A percentile compares a stretch with the other conserved stretches of the same genome.
Evolutionary conservation across 306 rosid genomes (phyloP).

Genomic region (Ochetophila trinervis): DNA sequence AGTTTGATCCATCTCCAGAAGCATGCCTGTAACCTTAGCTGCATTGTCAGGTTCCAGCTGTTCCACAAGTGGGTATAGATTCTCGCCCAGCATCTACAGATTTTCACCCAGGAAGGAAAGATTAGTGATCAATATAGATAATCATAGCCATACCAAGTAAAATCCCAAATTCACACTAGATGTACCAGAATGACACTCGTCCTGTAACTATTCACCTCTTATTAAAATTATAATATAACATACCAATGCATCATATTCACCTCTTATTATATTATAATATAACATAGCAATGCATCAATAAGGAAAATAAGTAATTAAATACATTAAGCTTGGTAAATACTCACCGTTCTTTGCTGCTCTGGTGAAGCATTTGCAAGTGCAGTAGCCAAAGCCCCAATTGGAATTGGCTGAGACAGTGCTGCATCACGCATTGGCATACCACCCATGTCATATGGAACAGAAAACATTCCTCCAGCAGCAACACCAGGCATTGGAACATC

Average conservation of each 20-base stretch:
- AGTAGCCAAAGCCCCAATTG: slow-evolving; percentile 90
- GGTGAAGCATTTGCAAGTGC: slow-evolving; percentile 92
- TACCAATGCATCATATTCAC: no score
- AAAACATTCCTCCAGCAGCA: slow-evolving; percentile 90
- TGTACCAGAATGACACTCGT: neutral
- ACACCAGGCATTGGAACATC: slow-evolving; percentile 92
- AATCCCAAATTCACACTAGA: neutral
- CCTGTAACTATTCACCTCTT: no score
- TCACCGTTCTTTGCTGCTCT: slow-evolving; percentile 96
- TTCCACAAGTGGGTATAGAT: slow-evolving; percentile 95
- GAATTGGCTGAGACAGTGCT: slow-evolving; percentile 69
- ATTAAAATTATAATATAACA: no score
- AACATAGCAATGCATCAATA: no score
- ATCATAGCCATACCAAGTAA: neutral
- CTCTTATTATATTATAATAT: no score
- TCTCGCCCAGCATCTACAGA: slow-evolving; percentile 94
- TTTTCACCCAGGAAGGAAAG: slow-evolving; percentile 13
- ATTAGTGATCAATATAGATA: slow-evolving; percentile 4
- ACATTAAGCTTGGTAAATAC: slow-evolving; percentile 1
- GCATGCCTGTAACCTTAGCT: slow-evolving; percentile 99
- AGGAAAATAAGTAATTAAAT: no score
- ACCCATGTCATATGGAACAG: slow-evolving; percentile 88
- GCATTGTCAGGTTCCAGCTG: slow-evolving; percentile 95
- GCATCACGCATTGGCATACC: slow-evolving; percentile 82
- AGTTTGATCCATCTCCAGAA: slow-evolving; percentile 98